These are phyloP conservation scores for Mortierella sp. DNA, from an alignment of 371 early-diverging fungal genomes.

Conservation along the genomic window DNA sequence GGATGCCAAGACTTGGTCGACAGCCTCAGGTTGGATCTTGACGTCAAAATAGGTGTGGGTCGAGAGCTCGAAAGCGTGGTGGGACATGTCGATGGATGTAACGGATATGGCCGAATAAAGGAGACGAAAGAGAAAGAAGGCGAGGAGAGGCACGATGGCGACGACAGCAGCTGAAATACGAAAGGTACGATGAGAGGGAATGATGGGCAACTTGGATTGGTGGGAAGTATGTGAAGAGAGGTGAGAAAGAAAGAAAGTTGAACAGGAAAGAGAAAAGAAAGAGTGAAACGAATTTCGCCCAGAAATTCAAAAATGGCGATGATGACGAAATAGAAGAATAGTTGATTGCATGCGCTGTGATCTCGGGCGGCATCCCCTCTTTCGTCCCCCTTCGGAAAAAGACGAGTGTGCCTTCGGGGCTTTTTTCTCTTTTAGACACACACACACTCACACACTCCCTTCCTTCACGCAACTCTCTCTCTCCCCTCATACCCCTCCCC, in stretches of 20 bases:
- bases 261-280: neutral
- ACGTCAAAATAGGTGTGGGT: slow-evolving; percentile 53
- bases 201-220: neutral
- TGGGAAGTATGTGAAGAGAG: neutral
- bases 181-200: slow-evolving; percentile 4
- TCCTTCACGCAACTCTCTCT: neutral
- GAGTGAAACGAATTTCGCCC: neutral
- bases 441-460: neutral
- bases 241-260: neutral
- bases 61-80: slow-evolving; percentile 23
- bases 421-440: neutral
- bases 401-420: slow-evolving; percentile 3
- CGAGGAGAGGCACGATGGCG: slow-evolving; percentile 12
- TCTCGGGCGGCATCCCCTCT: neutral
- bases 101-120: slow-evolving; percentile 4
- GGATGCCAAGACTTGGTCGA: slow-evolving; percentile 34
- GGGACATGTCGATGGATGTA: slow-evolving; percentile 24
- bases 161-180: neutral
- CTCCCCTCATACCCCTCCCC: neutral
- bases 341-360: neutral
- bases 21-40: slow-evolving; percentile 42
- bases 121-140: neutral
- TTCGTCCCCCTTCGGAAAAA: neutral
- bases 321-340: neutral
- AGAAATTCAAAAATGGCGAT: neutral